phyloP scores from a whole-genome alignment of 306 rosid species.

The Sechiopsis laciniata region DNA sequence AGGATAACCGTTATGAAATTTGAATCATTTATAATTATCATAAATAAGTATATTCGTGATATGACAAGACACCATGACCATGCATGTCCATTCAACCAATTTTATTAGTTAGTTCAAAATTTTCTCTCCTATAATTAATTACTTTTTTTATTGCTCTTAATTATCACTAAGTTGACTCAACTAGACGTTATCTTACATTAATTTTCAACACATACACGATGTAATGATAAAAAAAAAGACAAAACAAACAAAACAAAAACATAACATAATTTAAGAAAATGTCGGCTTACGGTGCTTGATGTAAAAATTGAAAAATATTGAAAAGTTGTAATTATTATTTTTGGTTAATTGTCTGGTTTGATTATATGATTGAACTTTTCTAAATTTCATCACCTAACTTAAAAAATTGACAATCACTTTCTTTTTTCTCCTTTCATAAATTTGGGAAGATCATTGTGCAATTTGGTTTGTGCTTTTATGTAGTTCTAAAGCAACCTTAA shows the following conservation, averaged over 20 bases:
- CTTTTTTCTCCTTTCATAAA: neutral
- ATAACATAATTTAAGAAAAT: neutral
- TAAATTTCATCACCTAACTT: neutral
- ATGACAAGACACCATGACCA: slow-evolving; percentile 9
- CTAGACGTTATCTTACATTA: neutral
- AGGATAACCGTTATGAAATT: neutral
- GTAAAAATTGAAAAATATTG: neutral
- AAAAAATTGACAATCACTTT: slow-evolving; percentile 2
- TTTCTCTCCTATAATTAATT: neutral
- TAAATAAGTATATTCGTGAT: neutral
- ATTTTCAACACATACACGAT: neutral
- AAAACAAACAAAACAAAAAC: neutral
- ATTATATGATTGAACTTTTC: slow-evolving; percentile 9
- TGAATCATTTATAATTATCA: neutral
- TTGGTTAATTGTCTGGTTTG: neutral
- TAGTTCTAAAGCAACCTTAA: slow-evolving; percentile 4
- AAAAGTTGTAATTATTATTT: neutral
- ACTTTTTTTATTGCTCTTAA: neutral
- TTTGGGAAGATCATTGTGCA: neutral
- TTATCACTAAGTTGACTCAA: neutral
- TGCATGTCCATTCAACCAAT: neutral
- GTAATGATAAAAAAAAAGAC: neutral
- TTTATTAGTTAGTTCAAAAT: neutral
- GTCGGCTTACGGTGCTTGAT: neutral
- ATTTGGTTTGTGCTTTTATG: slow-evolving; percentile 12